phyloP scores from a whole-genome alignment of 805 yeast genomes.

The Teunomyces funiuensis region DNA sequence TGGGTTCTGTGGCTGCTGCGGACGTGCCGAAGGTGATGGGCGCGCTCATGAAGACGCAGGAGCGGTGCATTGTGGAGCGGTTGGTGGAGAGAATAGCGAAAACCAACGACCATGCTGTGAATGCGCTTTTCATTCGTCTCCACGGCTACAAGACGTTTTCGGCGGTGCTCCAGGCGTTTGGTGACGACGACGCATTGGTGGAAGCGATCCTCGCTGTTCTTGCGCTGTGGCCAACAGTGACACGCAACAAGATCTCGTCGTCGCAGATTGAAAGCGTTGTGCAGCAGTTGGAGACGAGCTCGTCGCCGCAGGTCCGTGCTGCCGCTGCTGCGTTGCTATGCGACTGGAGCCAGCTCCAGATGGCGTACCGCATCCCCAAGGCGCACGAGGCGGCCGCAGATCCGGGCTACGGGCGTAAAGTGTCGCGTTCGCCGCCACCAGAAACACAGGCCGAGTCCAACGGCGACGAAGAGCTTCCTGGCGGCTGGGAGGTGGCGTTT shows the following conservation, averaged over 20 bases:
- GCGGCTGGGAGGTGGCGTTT: slow-evolving; percentile 64
- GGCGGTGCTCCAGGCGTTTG: slow-evolving; percentile 48
- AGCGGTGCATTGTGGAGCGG: slow-evolving; percentile 58
- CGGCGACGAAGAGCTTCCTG: slow-evolving; percentile 41
- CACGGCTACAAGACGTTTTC: slow-evolving; percentile 87
- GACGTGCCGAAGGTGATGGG: slow-evolving; percentile 82
- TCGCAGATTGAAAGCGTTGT: slow-evolving; percentile 72
- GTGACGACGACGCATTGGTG: slow-evolving; percentile 37
- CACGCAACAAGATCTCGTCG: slow-evolving; percentile 72
- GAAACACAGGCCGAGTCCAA: slow-evolving; percentile 6
- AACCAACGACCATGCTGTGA: slow-evolving; percentile 50
- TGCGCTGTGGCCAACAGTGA: slow-evolving; percentile 52
- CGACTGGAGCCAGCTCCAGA: slow-evolving; percentile 72
- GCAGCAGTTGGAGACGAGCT: slow-evolving; percentile 33
- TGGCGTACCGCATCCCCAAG: slow-evolving; percentile 86
- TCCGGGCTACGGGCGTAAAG: slow-evolving; percentile 18
- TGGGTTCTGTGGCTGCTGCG: slow-evolving; percentile 46
- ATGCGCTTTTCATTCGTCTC: slow-evolving; percentile 62
- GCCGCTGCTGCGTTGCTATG: slow-evolving; percentile 49
- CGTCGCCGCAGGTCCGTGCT: slow-evolving; percentile 26
- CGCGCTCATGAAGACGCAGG: slow-evolving; percentile 75
- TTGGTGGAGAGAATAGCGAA: slow-evolving; percentile 66
- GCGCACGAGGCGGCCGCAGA: too few relatives aligned
- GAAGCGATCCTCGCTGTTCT: slow-evolving; percentile 57
- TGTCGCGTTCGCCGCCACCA: slow-evolving; percentile 16